Conservation (phyloP, 345 rosid species). For the Hibiscus tridactylites region DNA sequence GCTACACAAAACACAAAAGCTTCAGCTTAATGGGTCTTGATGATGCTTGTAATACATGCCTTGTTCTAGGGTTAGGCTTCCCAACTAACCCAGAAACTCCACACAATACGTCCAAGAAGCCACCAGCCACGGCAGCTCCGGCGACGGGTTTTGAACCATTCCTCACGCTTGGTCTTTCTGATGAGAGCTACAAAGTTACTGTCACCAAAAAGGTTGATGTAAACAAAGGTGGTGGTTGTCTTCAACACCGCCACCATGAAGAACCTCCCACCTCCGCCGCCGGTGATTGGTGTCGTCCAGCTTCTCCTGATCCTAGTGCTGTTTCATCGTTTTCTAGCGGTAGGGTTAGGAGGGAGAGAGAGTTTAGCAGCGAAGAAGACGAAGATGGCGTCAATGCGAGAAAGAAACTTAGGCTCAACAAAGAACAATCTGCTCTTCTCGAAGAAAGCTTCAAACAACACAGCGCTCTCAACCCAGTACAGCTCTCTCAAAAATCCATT, state of each 20-base stretch:
- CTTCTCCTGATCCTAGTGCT: constrained; percentile 46
- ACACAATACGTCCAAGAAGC: constrained; percentile 7
- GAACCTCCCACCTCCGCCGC: constrained; percentile 2
- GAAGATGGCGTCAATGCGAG: constrained; percentile 58
- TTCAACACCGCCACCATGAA: background rate
- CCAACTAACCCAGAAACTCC: constrained; percentile 19
- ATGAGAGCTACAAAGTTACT: constrained; percentile 24
- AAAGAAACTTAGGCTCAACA: constrained; percentile 88
- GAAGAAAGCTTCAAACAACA: constrained; percentile 95
- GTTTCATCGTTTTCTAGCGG: constrained; percentile 47
- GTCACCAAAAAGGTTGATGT: constrained; percentile 13
- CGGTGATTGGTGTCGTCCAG: constrained; percentile 32
- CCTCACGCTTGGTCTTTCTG: constrained; percentile 46
- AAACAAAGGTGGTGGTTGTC: background rate
- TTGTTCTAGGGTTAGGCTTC: constrained; percentile 59
- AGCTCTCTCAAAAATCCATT: background rate
- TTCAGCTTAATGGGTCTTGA: constrained; percentile 41
- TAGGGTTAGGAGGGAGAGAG: constrained; percentile 58
- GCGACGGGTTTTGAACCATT: constrained; percentile 32
- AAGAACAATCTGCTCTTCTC: constrained; percentile 85
- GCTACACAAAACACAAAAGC: too few species aligned
- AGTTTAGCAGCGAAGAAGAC: constrained; percentile 52
- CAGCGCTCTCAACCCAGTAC: constrained; percentile 92
- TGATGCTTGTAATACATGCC: constrained; percentile 50
- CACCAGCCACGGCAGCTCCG: constrained; percentile 4